Evolutionary conservation across 2,329 filamentous ascomycete species (phyloP), one percentile per base, ranked within the genome.

Genomic region (Lachnellula cervina): DNA sequence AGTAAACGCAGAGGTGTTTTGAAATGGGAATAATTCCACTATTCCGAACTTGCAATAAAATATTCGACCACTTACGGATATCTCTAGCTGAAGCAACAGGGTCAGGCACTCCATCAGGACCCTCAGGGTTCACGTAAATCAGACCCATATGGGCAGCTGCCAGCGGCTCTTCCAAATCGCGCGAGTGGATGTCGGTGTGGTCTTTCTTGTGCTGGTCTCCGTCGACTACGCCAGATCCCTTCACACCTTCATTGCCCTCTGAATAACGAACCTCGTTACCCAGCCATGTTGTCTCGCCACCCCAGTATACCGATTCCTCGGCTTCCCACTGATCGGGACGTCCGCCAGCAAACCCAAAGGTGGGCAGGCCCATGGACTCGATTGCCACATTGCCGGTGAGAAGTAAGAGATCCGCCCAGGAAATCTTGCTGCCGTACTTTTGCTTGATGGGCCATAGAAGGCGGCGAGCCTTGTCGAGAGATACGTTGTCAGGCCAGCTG

Each of bases 81-180:
- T 84, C 81, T 55, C 76, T 71, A 47, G 77, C 81, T 21, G 80
- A 74, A 19, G 79, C 79, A 44, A 78, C 68, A 13, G 80, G 77
- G 65, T 83, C 80, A 8, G 80, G 80, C 38, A 77, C 74, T 58
- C 78, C 79, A 62, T 83, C 77, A 17, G 81, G 81, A 32, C 81
- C 80, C 67, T 83, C 78, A 16, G 81, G 81, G 71, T 84, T 83
- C 61, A 83, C 81, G 67, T 84, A 84, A 69, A 84, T 83, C 66
- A 84, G 69, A 69, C 81, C 81, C 78, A 83, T 82, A 69, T 83
- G 78, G 11, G 79, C 72, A 21, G 80, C 78, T 28, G 73, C 80
- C 51, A 83, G 66, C 7, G 81, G 81, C 66, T 76, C 68, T 67
- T 76, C 59, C 52, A 77, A 76, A 50, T 71, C 68, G 25, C 23